phyloP scores from a whole-genome alignment of 129 eudicot species.

The Scalesia atractyloides region DNA sequence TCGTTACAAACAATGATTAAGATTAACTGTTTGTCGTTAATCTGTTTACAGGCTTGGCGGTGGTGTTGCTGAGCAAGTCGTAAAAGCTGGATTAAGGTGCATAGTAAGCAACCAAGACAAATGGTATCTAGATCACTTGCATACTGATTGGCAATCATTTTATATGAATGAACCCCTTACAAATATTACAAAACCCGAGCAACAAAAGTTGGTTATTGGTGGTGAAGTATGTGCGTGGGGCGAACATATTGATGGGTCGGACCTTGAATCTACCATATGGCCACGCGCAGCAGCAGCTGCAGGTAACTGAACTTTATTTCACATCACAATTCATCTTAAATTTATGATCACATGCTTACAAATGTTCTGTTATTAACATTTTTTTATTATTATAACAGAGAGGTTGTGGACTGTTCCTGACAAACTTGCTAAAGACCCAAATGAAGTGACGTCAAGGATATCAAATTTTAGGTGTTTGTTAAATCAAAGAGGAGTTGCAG shows the following conservation, averaged over 20 bases:
- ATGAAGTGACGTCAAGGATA: constrained; percentile 52
- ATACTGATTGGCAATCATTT: constrained; percentile 66
- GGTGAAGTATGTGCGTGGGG: constrained; percentile 99
- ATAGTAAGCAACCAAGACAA: constrained; percentile 90
- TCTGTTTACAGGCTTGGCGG: constrained; percentile 70
- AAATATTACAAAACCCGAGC: constrained; percentile 61
- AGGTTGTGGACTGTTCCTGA: constrained; percentile 73
- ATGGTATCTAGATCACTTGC: constrained; percentile 92
- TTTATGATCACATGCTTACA: not conserved
- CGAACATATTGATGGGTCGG: constrained; percentile 78
- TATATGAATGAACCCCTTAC: constrained; percentile 76
- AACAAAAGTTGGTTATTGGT: constrained; percentile 69
- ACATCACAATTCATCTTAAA: not conserved
- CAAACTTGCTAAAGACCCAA: constrained; percentile 66
- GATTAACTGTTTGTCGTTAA: constrained; percentile 2
- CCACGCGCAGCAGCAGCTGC: constrained; percentile 99
- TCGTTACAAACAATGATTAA: constrained; percentile 1
- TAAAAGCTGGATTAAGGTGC: constrained; percentile 84
- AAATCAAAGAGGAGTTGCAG: constrained; percentile 94
- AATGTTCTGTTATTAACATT: not conserved
- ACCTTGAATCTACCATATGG: constrained; percentile 92
- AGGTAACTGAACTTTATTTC: constrained; percentile 43
- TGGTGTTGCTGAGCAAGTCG: constrained; percentile 77
- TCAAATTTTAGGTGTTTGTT: constrained; percentile 77
- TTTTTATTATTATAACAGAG: no score